phyloP scores from a whole-genome alignment of 1,284 basidiomycete species.

The Malassezia pachydermatis region DNA sequence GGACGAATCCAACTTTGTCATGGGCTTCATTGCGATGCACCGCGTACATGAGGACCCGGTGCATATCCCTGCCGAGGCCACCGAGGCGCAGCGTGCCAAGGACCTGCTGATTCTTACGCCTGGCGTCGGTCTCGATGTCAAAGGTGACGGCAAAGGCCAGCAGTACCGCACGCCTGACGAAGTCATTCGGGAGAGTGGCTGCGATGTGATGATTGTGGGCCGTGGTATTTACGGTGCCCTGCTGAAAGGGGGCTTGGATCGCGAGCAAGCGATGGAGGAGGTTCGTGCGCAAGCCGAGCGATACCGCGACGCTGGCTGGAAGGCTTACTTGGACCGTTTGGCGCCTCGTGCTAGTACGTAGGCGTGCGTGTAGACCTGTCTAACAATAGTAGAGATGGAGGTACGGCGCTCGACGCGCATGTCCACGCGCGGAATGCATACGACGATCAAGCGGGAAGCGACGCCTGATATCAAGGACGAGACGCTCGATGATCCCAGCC shows the following conservation, averaged over 20 bases:
- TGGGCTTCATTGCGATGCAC: slow-evolving; percentile 61
- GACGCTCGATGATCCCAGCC: not conserved
- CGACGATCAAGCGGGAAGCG: not conserved
- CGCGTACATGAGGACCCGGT: slow-evolving; percentile 57
- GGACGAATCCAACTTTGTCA: slow-evolving; percentile 35
- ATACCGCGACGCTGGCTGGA: slow-evolving; percentile 81
- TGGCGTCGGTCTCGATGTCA: slow-evolving; percentile 74
- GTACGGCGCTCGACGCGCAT: slow-evolving; percentile 1
- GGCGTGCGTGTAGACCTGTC: slow-evolving; percentile 9
- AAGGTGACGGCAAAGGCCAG: slow-evolving; percentile 83
- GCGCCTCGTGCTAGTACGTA: slow-evolving; percentile 16
- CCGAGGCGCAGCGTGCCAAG: slow-evolving; percentile 34
- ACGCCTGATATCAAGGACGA: not conserved
- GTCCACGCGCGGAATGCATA: not conserved
- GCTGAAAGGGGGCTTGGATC: slow-evolving; percentile 47
- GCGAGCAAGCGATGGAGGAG: slow-evolving; percentile 51
- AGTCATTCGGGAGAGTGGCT: slow-evolving; percentile 73
- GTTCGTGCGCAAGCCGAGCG: slow-evolving; percentile 65
- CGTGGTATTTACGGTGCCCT: slow-evolving; percentile 73
- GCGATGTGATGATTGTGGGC: slow-evolving; percentile 96
- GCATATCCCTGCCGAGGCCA: slow-evolving; percentile 13
- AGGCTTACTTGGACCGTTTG: slow-evolving; percentile 62
- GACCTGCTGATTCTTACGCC: slow-evolving; percentile 89
- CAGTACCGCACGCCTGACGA: slow-evolving; percentile 86
- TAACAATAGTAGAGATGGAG: no score